Percentiles rank a stretch among this genome's conserved stretches.
Conservation (phyloP, 176 grass and related monocot genomes). For the Carex myosuroides region DNA sequence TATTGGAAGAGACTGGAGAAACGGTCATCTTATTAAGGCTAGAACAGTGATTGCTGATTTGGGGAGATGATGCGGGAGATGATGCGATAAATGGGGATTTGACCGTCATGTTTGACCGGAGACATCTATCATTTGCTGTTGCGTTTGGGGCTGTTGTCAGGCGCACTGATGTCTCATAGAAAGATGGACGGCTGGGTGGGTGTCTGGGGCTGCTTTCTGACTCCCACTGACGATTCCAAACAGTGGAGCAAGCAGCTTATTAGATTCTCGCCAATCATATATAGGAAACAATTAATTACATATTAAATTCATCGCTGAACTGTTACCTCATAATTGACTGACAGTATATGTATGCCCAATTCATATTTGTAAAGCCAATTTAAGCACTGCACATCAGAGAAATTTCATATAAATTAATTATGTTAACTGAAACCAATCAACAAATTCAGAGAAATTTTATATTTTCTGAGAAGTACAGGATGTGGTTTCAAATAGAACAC, state of each 20-base stretch:
- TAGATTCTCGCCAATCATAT: not conserved
- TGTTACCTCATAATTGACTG: not conserved
- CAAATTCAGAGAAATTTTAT: not conserved
- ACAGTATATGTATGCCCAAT: not conserved
- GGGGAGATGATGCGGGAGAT: not conserved
- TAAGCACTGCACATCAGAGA: not conserved
- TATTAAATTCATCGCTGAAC: not conserved
- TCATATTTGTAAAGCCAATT: not conserved
- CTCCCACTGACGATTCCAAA: not conserved
- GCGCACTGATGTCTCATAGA: not conserved
- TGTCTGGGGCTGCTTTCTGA: not conserved
- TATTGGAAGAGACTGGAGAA: not conserved
- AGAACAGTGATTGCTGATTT: not conserved
- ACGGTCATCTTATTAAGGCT: not conserved
- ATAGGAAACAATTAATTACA: not conserved
- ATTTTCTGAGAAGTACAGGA: not conserved
- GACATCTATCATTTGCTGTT: slow-evolving; percentile 32
- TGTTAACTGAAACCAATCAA: not conserved
- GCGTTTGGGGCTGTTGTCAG: not conserved
- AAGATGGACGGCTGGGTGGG: not conserved
- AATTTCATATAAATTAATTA: too few species aligned
- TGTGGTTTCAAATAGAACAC: not conserved
- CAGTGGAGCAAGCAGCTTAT: not conserved
- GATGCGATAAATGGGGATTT: slow-evolving; percentile 13
- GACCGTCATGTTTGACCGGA: slow-evolving; percentile 23